A percentile compares a stretch with the other conserved stretches of the same genome.
Conservation (phyloP, 2,329 filamentous ascomycete genomes). For the Hymenoscyphus infarciens region DNA sequence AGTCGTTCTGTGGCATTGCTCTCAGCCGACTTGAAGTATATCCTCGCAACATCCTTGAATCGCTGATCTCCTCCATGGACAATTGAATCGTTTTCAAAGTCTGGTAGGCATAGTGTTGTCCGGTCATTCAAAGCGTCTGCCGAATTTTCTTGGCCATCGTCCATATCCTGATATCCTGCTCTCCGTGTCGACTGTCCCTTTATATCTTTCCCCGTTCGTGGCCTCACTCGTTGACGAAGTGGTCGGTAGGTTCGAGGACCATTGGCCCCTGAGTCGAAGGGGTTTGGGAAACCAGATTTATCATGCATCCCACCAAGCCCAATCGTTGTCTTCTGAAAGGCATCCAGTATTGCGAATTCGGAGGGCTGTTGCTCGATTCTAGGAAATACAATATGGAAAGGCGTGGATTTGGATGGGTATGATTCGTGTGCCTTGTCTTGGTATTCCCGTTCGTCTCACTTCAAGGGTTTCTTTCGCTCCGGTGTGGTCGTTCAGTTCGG, state of each 20-base stretch:
- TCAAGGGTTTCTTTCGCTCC: background rate
- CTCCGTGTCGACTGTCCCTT: conserved; percentile 14
- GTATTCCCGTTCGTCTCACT: background rate
- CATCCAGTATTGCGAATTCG: conserved; percentile 4
- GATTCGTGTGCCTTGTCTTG: background rate
- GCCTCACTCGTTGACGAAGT: conserved; percentile 27
- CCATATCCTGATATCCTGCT: conserved; percentile 20
- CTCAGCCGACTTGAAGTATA: conserved; percentile 46
- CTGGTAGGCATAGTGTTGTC: conserved; percentile 31
- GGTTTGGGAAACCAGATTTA: conserved; percentile 14
- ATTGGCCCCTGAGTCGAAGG: conserved; percentile 21
- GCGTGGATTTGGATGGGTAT: background rate
- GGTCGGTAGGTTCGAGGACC: conserved; percentile 28
- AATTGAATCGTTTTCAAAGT: conserved; percentile 26
- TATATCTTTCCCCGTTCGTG: conserved; percentile 14
- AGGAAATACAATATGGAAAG: background rate
- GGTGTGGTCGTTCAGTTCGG: background rate
- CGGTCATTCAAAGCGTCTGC: conserved; percentile 26
- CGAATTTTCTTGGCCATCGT: conserved; percentile 16
- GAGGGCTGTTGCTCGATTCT: background rate
- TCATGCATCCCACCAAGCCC: conserved; percentile 19
- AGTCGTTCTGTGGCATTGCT: conserved; percentile 59
- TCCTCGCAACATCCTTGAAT: conserved; percentile 29
- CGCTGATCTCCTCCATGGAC: conserved; percentile 32
- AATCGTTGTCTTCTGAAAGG: background rate